A percentile compares a stretch with the other conserved stretches of the same genome.
Evolutionary conservation across 352 stramenopile genomes (phyloP).

Genomic region (Bremia lactucae): DNA sequence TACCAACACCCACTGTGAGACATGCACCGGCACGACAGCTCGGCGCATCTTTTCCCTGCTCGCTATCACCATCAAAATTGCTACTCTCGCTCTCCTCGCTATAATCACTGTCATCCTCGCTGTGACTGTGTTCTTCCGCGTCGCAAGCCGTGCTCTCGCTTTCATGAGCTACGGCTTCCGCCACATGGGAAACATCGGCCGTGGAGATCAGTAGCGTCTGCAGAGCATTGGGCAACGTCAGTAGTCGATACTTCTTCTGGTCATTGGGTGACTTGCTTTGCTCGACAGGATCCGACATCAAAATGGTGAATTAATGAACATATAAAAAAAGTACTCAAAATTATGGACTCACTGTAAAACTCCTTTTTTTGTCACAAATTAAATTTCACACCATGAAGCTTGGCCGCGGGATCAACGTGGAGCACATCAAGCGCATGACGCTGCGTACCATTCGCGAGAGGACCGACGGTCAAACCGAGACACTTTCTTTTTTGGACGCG

Average conservation of each 20-base stretch:
- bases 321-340: not conserved
- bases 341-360: not conserved
- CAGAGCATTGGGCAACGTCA: conserved; percentile 69
- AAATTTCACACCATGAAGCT: conserved; percentile 55
- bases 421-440: conserved; percentile 88
- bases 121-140: conserved; percentile 19
- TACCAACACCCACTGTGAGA: conserved; percentile 58
- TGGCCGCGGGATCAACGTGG: conserved; percentile 61
- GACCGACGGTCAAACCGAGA: conserved; percentile 69
- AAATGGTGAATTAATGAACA: not conserved
- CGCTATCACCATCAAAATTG: conserved; percentile 29
- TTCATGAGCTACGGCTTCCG: conserved; percentile 14
- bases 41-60: conserved; percentile 12
- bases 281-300: conserved; percentile 33
- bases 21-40: conserved; percentile 45
- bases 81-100: conserved; percentile 18
- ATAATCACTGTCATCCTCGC: conserved; percentile 18
- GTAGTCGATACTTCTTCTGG: conserved; percentile 77
- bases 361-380: no score
- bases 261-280: conserved; percentile 63
- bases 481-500: conserved; percentile 72
- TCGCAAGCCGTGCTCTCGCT: conserved; percentile 19
- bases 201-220: conserved; percentile 69
- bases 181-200: conserved; percentile 27
- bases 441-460: conserved; percentile 73